phyloP scores from a whole-genome alignment of 2,329 filamentous ascomycete species.

The Fusarium udum region DNA sequence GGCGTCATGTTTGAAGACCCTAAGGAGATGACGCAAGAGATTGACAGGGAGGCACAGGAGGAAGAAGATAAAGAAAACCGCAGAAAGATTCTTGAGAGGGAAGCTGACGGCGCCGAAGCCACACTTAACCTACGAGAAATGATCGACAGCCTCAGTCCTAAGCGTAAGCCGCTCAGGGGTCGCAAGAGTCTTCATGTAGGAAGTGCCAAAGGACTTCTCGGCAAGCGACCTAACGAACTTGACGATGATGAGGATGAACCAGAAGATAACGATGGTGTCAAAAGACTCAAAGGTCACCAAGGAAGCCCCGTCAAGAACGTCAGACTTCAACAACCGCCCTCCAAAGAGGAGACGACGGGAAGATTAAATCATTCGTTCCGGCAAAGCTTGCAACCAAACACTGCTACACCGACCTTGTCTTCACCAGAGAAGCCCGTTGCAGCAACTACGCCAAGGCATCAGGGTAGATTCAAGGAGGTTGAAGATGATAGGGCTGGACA shows the following conservation, averaged over 20 bases:
- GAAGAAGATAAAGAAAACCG: conserved; percentile 70
- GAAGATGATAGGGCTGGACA: conserved; percentile 58
- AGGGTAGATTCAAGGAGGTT: conserved; percentile 64
- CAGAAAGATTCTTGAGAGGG: conserved; percentile 64
- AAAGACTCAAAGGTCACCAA: conserved; percentile 76
- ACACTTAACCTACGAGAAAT: conserved; percentile 77
- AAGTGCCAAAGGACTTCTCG: conserved; percentile 76
- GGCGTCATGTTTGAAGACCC: conserved; percentile 73
- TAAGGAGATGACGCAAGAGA: conserved; percentile 67
- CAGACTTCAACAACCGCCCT: conserved; percentile 73
- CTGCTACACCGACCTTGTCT: conserved; percentile 56
- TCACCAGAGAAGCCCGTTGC: conserved; percentile 56
- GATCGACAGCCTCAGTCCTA: conserved; percentile 81
- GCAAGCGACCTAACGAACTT: conserved; percentile 77
- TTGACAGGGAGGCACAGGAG: conserved; percentile 67
- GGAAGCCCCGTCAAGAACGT: conserved; percentile 81
- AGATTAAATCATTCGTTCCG: conserved; percentile 62
- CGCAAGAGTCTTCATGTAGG: conserved; percentile 82
- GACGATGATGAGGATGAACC: conserved; percentile 68
- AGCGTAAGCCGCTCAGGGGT: conserved; percentile 71
- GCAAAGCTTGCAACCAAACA: conserved; percentile 58
- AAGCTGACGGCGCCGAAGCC: conserved; percentile 59
- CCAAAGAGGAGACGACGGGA: conserved; percentile 73
- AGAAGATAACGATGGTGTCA: conserved; percentile 68
- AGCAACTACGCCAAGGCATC: conserved; percentile 65